Percentiles rank a stretch among this genome's conserved stretches.
Evolutionary conservation across 2,329 filamentous ascomycete genomes (phyloP).

Genomic region (Phoma sp.): DNA sequence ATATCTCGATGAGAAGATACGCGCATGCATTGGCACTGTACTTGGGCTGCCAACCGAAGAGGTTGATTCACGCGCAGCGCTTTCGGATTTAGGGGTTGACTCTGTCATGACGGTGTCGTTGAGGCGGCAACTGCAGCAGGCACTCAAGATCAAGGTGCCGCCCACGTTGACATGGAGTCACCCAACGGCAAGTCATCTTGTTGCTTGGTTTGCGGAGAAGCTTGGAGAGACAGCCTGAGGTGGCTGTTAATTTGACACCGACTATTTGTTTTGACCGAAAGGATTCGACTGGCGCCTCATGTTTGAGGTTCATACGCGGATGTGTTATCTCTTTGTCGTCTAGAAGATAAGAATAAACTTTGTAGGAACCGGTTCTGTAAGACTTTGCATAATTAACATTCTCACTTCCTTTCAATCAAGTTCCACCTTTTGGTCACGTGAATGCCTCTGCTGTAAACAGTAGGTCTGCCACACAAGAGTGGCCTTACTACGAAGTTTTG

Average conservation of each 20-base stretch:
- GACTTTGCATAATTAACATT: no score
- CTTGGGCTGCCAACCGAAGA: constrained; percentile 36
- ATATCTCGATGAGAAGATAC: constrained; percentile 39
- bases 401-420: no score
- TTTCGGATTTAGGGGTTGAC: constrained; percentile 49
- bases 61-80: constrained; percentile 40
- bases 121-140: constrained; percentile 42
- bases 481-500: no score
- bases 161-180: constrained; percentile 50
- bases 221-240: constrained; percentile 11
- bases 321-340: no score
- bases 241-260: not conserved
- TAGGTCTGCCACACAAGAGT: no score
- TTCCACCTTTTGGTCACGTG: no score
- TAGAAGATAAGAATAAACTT: no score
- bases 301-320: no score
- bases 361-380: no score
- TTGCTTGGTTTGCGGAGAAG: constrained; percentile 42
- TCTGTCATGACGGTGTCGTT: constrained; percentile 48
- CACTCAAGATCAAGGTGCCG: constrained; percentile 44
- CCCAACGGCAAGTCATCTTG: constrained; percentile 47
- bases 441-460: no score
- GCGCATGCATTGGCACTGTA: constrained; percentile 40
- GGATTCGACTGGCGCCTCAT: no score
- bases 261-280: not conserved